phyloP scores from a whole-genome alignment of 192 early-diverging fungal species.

The Entomortierella lignicola region DNA sequence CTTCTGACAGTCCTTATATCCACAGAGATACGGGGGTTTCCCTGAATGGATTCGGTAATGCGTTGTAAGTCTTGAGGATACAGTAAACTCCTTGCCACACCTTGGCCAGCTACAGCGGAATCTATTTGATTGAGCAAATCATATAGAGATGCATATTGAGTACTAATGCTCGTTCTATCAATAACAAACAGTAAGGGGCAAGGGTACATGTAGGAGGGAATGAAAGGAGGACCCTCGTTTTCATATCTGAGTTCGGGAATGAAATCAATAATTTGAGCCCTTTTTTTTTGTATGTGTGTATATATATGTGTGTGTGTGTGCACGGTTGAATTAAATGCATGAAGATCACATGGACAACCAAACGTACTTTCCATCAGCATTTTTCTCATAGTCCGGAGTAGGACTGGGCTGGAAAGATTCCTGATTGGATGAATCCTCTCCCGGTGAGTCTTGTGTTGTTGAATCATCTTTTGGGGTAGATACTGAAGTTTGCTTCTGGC shows the following conservation, averaged over 20 bases:
- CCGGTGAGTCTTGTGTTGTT: slow-evolving; percentile 14
- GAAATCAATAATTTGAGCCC: no score
- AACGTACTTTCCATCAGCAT: slow-evolving; percentile 52
- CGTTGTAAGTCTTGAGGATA: slow-evolving; percentile 43
- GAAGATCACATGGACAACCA: not conserved
- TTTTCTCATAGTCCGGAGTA: slow-evolving; percentile 43
- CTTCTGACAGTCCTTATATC: slow-evolving; percentile 53
- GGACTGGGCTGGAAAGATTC: slow-evolving; percentile 30
- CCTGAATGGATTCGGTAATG: slow-evolving; percentile 49
- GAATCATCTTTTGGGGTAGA: not conserved
- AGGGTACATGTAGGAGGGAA: not conserved
- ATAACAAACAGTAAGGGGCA: no score
- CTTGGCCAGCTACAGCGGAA: slow-evolving; percentile 53
- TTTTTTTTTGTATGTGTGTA: no score
- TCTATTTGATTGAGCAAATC: slow-evolving; percentile 13
- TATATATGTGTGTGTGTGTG: no score
- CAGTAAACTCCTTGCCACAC: slow-evolving; percentile 52
- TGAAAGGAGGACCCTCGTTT: not conserved
- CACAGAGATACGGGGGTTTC: slow-evolving; percentile 49
- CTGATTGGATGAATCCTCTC: slow-evolving; percentile 21
- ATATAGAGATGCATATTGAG: no score
- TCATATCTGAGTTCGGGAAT: no score
- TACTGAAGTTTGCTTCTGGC: not conserved
- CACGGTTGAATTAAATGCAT: not conserved
- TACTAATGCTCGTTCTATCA: no score